Base-by-base conservation (phyloP, 1,139 yeast species). In the Geotrichum carabidarum region DNA sequence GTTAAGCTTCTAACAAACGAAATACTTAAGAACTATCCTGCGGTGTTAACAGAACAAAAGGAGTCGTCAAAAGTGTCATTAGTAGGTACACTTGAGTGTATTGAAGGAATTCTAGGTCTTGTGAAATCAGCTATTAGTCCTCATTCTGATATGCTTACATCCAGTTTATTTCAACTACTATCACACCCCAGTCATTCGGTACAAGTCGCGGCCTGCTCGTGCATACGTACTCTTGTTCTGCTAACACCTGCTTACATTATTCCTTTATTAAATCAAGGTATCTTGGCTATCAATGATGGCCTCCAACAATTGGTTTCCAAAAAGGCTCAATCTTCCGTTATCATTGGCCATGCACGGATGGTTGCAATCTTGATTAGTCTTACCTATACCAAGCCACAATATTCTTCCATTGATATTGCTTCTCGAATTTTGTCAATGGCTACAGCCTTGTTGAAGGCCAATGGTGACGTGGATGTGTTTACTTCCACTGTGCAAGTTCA, bases 91-190 rank as follows among this genome's bases (percentile, higher is more conserved):
- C 54, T 70, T 31, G 60, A 55, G 30, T 63, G 66, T 45, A 49
- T 68, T 8, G 57, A 60, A 9, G 65, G 60, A 30, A 53, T 69
- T 17, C 51, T 71, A 12, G 60, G 56, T 4, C 43, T 61, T 1
- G 59, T 71, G 14, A 74, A 74, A 4, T 64, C 71, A 4, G 71
- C 72, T 0, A 55, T 69, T 4, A 60, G 67, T 9, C 62, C 69
- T 0, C 57, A 63, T 1, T 58, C 64, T 1, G 70, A 62, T 9
- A 57, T 53, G 27, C 51, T 64, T 37, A 62, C 59, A 9, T 59
- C 58, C 27, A 55, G 60, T 12, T 51, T 62, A 15, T 36, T 57
- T 14, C 49, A 50, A 17, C 53, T 61, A 5, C 45, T 63, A 17
- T 58, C 57, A 11, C 65, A 63, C 50, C 63, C 64, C 3, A 58